These are phyloP conservation scores for Irpex sp. DNA, from an alignment of 1,284 basidiomycete species.

Conservation along the genomic window DNA sequence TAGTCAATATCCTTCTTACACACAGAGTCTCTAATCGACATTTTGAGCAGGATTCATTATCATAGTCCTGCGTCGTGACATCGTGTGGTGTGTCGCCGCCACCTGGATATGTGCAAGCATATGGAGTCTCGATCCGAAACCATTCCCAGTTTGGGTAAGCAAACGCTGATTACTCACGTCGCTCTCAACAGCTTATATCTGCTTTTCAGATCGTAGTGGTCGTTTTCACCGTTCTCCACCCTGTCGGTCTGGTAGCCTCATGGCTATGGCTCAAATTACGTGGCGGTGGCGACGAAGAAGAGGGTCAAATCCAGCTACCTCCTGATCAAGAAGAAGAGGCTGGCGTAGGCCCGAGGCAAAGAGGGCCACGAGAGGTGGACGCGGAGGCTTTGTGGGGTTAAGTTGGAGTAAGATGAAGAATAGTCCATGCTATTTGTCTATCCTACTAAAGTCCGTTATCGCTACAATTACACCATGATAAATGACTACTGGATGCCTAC, in stretches of 20 bases:
- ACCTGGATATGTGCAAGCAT: constrained; percentile 67
- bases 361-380: constrained; percentile 26
- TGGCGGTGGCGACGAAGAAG: constrained; percentile 16
- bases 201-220: constrained; percentile 47
- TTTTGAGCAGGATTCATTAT: constrained; percentile 44
- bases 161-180: no score
- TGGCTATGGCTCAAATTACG: constrained; percentile 35
- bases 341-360: constrained; percentile 6
- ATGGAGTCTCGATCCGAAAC: constrained; percentile 59
- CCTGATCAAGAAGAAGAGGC: constrained; percentile 34
- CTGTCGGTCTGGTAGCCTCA: constrained; percentile 44
- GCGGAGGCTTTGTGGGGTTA: constrained; percentile 28
- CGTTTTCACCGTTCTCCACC: constrained; percentile 57
- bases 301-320: constrained; percentile 42
- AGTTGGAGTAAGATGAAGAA: background rate
- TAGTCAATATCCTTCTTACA: background rate
- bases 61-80: constrained; percentile 50
- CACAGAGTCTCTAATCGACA: background rate
- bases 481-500: background rate
- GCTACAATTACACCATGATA: background rate
- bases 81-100: constrained; percentile 69
- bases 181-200: background rate
- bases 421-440: background rate
- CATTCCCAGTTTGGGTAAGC: constrained; percentile 58
- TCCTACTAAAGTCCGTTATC: background rate